Percentiles rank a stretch among this genome's conserved stretches.
These are phyloP conservation scores for Trichomonas vaginalis DNA, from an alignment of 208 protist species.

Conservation along the genomic window DNA sequence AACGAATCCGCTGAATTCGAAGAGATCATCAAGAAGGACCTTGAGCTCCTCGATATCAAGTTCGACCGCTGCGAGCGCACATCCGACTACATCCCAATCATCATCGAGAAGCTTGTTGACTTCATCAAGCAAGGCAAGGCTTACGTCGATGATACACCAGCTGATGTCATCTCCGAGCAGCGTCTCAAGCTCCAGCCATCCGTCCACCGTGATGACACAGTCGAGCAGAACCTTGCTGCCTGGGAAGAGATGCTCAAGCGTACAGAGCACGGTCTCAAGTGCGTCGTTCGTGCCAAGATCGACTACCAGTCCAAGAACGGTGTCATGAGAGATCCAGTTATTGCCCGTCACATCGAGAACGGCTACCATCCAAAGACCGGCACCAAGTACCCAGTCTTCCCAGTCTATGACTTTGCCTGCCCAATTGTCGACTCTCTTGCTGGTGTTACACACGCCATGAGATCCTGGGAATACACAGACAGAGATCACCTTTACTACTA, in stretches of 20 bases:
- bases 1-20: constrained; percentile 90
- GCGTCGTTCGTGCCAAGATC: constrained; percentile 85
- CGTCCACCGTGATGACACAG: constrained; percentile 25
- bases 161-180: constrained; percentile 52
- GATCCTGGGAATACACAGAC: constrained; percentile 93
- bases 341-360: constrained; percentile 71
- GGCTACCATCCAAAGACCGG: constrained; percentile 52
- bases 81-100: constrained; percentile 84
- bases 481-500: constrained; percentile 59
- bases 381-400: constrained; percentile 48
- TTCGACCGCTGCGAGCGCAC: constrained; percentile 73
- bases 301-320: constrained; percentile 72
- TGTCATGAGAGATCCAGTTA: constrained; percentile 84
- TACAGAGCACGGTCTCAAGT: constrained; percentile 56
- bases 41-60: constrained; percentile 64
- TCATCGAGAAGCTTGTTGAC: constrained; percentile 39
- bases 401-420: constrained; percentile 97
- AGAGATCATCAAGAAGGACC: constrained; percentile 74
- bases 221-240: constrained; percentile 78
- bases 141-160: constrained; percentile 85
- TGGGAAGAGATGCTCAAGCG: constrained; percentile 78
- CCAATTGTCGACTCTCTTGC: constrained; percentile 91
- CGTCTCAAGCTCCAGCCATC: background rate
- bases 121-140: constrained; percentile 48
- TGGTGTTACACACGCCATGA: constrained; percentile 90